Conservation (phyloP, 108 stramenopile species). For the Nannochloropsis salina region DNA sequence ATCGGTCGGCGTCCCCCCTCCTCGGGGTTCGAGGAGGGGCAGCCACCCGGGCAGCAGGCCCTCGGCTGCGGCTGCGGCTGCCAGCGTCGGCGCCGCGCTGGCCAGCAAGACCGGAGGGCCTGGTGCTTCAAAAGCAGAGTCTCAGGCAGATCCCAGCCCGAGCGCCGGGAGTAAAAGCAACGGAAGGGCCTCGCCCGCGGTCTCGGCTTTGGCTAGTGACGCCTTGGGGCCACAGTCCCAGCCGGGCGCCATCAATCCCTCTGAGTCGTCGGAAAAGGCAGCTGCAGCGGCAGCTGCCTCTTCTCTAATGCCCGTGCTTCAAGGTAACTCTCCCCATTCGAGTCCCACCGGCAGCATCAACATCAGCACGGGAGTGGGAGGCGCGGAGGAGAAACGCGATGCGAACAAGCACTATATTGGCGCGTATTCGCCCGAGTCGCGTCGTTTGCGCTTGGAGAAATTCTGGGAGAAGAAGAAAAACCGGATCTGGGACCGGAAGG, state of each 20-base stretch:
- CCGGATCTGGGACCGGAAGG: slow-evolving; percentile 92
- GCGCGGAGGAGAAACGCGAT: slow-evolving; percentile 19
- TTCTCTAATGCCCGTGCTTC: slow-evolving; percentile 28
- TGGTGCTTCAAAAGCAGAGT: too few species aligned
- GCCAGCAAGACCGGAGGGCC: not conserved
- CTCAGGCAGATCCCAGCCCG: too few species aligned
- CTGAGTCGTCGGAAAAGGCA: too few species aligned
- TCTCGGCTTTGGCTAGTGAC: too few species aligned
- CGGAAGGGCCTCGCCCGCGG: too few species aligned
- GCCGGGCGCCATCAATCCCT: too few species aligned
- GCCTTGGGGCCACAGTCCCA: too few species aligned
- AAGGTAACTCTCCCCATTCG: slow-evolving; percentile 37
- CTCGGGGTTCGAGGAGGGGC: not conserved
- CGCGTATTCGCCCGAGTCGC: slow-evolving; percentile 87
- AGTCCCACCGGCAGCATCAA: slow-evolving; percentile 32
- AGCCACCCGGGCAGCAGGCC: not conserved
- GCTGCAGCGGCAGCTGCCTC: slow-evolving; percentile 18
- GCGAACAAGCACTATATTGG: slow-evolving; percentile 73
- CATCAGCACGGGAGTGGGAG: slow-evolving; percentile 27
- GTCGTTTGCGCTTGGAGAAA: slow-evolving; percentile 71
- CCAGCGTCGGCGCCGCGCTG: not conserved
- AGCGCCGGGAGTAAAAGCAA: too few species aligned
- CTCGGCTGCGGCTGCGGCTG: not conserved
- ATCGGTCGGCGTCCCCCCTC: not conserved
- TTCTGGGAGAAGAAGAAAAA: slow-evolving; percentile 86